These are phyloP conservation scores for Emergomyces pasteurianus DNA, from an alignment of 2,329 filamentous ascomycete species.

Conservation along the genomic window DNA sequence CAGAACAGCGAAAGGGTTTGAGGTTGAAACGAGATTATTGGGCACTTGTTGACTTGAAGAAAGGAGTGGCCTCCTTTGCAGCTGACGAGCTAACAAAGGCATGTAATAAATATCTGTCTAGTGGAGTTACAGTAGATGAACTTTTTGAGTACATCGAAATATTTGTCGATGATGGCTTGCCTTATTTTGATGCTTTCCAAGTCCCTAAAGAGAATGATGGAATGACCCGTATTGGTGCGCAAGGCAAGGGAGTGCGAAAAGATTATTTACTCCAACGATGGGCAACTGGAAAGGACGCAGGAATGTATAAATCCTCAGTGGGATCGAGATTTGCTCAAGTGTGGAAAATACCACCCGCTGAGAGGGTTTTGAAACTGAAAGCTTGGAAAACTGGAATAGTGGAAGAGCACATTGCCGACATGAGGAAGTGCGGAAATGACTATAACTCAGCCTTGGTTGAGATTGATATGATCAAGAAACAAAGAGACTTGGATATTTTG, in stretches of 20 bases:
- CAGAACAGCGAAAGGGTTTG: constrained; percentile 26
- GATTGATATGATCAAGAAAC: constrained; percentile 4
- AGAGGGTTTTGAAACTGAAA: constrained; percentile 25
- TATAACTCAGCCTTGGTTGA: constrained; percentile 6
- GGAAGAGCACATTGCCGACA: constrained; percentile 36
- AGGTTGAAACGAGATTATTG: constrained; percentile 25
- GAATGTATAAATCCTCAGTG: constrained; percentile 28
- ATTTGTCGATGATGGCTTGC: constrained; percentile 40
- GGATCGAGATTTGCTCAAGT: constrained; percentile 23
- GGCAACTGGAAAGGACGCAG: constrained; percentile 36
- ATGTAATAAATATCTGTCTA: constrained; percentile 13
- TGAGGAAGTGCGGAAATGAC: constrained; percentile 8
- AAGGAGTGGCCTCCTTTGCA: constrained; percentile 24
- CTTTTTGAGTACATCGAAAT: constrained; percentile 38
- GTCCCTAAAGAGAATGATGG: constrained; percentile 37
- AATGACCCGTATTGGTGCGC: constrained; percentile 35
- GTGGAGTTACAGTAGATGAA: constrained; percentile 8
- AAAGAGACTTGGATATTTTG: constrained; percentile 36
- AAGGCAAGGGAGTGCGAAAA: constrained; percentile 32
- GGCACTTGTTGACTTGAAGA: constrained; percentile 32
- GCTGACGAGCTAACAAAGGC: constrained; percentile 12
- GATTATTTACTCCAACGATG: constrained; percentile 46
- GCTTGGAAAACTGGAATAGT: constrained; percentile 38
- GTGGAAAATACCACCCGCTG: constrained; percentile 40
- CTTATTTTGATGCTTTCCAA: constrained; percentile 46